Conservation (phyloP, 257 asterid genomes). For the Gynochthodes officinalis region DNA sequence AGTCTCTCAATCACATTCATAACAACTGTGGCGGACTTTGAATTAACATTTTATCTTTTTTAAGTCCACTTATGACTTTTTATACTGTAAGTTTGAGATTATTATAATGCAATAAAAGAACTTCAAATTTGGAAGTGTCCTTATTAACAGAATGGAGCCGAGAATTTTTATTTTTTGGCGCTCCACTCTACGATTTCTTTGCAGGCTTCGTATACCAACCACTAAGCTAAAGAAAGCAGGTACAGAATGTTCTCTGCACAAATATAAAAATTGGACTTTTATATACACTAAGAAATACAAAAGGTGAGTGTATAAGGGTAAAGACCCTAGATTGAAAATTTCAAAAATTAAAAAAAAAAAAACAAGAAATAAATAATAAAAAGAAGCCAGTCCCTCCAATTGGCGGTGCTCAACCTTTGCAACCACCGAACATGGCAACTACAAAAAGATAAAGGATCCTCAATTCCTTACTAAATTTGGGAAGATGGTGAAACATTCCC, state of each 20-base stretch:
- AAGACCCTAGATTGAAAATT: background rate
- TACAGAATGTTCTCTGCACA: constrained; percentile 11
- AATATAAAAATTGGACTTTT: constrained; percentile 19
- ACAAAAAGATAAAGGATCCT: constrained; percentile 4
- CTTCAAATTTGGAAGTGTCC: background rate
- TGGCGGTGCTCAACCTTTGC: constrained; percentile 5
- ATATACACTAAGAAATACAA: constrained; percentile 30
- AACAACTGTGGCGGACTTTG: constrained; percentile 6
- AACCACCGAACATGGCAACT: constrained; percentile 17
- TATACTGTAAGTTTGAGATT: background rate
- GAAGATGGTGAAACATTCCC: constrained; percentile 79
- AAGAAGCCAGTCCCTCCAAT: constrained; percentile 7
- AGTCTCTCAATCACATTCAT: background rate
- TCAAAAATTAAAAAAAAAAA: background rate
- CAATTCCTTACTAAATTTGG: constrained; percentile 41
- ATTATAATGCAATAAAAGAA: background rate
- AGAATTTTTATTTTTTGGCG: background rate
- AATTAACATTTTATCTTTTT: background rate
- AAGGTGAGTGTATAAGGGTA: constrained; percentile 10
- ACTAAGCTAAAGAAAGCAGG: background rate
- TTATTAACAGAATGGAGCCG: background rate
- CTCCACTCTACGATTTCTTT: background rate
- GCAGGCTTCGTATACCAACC: background rate
- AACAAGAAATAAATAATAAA: constrained; percentile 8
- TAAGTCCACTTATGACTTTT: background rate